Evolutionary conservation across 306 rosid species (phyloP).

Genomic region (Lathyrus aphaca): DNA sequence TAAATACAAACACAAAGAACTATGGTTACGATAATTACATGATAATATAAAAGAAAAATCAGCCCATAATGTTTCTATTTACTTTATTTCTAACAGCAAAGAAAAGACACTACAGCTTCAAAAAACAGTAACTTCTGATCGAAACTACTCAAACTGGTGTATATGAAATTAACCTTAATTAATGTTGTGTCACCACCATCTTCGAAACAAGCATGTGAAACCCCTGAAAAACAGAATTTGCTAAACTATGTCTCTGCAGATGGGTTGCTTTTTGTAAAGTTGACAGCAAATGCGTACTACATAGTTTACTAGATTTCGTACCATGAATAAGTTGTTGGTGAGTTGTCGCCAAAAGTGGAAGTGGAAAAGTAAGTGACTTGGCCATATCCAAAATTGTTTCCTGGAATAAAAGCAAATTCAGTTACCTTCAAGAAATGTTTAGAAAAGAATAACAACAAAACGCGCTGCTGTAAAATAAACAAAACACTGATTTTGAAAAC

Average conservation of each 20-base stretch:
- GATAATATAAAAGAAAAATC: not conserved
- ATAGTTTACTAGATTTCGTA: slow-evolving; percentile 40
- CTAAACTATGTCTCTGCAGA: slow-evolving; percentile 34
- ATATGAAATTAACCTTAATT: slow-evolving; percentile 59
- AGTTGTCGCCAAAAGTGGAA: slow-evolving; percentile 80
- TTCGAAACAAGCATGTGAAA: slow-evolving; percentile 49
- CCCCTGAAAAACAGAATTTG: slow-evolving; percentile 57
- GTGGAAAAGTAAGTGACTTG: slow-evolving; percentile 82
- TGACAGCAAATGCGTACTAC: slow-evolving; percentile 33
- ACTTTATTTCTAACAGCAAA: slow-evolving; percentile 2
- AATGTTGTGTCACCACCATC: slow-evolving; percentile 50
- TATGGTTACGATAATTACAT: not conserved
- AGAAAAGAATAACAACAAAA: slow-evolving; percentile 34
- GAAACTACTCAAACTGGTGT: slow-evolving; percentile 34
- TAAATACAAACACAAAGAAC: not conserved
- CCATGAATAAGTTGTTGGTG: slow-evolving; percentile 89
- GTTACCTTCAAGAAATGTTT: slow-evolving; percentile 19
- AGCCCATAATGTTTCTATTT: not conserved
- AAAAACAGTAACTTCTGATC: slow-evolving; percentile 18
- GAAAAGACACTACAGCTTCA: slow-evolving; percentile 17
- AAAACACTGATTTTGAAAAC: slow-evolving; percentile 24
- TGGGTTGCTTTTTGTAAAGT: slow-evolving; percentile 37
- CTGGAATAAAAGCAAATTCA: slow-evolving; percentile 52
- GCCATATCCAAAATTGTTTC: slow-evolving; percentile 71
- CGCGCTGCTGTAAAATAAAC: slow-evolving; percentile 1